These are phyloP conservation scores for Trametes villosa DNA, from an alignment of 768 basidiomycete species.

Conservation along the genomic window DNA sequence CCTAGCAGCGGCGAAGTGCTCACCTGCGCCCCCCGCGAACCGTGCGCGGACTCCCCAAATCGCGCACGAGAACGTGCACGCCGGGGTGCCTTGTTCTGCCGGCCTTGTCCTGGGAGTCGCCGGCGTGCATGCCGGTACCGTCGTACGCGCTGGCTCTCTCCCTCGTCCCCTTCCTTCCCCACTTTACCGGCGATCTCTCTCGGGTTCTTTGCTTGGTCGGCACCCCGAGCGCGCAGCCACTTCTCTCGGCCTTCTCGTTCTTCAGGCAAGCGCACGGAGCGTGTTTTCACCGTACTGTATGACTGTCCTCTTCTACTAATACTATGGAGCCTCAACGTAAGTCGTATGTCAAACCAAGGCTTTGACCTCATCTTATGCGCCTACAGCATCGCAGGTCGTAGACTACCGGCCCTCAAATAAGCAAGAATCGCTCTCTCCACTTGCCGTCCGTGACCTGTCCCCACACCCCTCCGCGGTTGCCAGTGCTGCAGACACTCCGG, in stretches of 20 bases:
- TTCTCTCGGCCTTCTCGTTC: background rate
- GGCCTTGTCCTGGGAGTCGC: background rate
- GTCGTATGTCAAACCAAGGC: background rate
- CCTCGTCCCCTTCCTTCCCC: too few species aligned
- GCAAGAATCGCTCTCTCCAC: background rate
- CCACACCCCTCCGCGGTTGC: background rate
- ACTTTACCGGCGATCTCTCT: too few species aligned
- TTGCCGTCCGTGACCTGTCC: constrained; percentile 9
- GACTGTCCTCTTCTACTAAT: background rate
- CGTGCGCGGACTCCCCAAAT: constrained; percentile 4
- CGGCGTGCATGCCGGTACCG: background rate
- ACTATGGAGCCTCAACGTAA: constrained; percentile 15
- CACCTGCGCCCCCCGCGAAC: background rate
- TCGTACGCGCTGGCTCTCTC: background rate
- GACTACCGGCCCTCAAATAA: background rate
- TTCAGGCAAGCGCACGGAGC: background rate
- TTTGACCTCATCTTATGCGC: background rate
- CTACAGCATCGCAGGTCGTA: background rate
- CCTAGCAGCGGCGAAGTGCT: constrained; percentile 9
- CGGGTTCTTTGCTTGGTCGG: too few species aligned
- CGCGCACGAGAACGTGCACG: constrained; percentile 2
- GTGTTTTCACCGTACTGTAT: background rate
- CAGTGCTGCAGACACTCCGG: background rate
- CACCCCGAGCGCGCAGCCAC: background rate
- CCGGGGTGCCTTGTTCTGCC: constrained; percentile 15